Conservation (phyloP, 164 flowering plant species). For the Umbilicus rupestris region DNA sequence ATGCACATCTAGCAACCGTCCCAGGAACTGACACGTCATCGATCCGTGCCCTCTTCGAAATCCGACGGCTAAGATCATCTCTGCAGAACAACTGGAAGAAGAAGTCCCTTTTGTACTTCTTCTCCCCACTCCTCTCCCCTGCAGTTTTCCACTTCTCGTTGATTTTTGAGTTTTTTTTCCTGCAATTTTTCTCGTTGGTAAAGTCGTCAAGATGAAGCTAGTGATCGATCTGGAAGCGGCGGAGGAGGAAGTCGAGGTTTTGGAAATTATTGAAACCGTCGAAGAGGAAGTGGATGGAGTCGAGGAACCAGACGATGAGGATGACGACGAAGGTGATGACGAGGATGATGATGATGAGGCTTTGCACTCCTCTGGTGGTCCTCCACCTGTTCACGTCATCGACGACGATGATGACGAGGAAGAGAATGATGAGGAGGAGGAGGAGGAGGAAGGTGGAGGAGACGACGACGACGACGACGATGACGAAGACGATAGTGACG, state of each 20-base stretch:
- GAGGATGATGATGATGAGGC: constrained; percentile 24
- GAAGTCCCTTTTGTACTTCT: constrained; percentile 9
- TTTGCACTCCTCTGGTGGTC: constrained; percentile 18
- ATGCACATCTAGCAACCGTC: constrained; percentile 15
- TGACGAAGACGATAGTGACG: constrained; percentile 24
- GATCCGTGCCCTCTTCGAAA: constrained; percentile 21
- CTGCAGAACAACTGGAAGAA: constrained; percentile 32
- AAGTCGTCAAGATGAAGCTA: not conserved
- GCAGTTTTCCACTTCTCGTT: constrained; percentile 4
- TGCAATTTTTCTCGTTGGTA: not conserved
- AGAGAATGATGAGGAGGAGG: constrained; percentile 28
- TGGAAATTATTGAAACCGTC: not conserved
- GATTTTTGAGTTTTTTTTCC: constrained; percentile 1
- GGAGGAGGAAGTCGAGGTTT: constrained; percentile 10
- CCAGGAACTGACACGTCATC: constrained; percentile 37
- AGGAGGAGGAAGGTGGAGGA: constrained; percentile 21
- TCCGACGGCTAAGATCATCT: constrained; percentile 33
- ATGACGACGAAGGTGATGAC: constrained; percentile 22
- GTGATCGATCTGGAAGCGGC: constrained; percentile 9
- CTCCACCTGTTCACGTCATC: constrained; percentile 22
- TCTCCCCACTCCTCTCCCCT: constrained; percentile 15
- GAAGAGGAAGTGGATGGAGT: constrained; percentile 2
- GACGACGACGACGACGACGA: constrained; percentile 30
- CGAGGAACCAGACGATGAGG: constrained; percentile 18
- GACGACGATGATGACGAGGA: constrained; percentile 34